Base-by-base conservation (phyloP, 306 rosid species). In the Macrotyloma uniflorum region DNA sequence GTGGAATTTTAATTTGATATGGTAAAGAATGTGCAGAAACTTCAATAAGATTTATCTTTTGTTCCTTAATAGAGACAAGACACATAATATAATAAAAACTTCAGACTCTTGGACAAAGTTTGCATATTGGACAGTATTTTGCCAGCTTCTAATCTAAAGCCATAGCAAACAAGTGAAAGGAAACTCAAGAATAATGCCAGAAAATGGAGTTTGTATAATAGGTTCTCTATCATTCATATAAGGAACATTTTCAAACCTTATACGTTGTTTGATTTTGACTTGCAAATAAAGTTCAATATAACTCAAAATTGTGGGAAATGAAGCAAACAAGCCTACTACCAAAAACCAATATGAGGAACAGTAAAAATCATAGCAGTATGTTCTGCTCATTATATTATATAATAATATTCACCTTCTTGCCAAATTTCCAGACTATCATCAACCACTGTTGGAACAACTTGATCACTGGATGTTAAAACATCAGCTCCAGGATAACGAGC, bases 401-500 rank as follows among this genome's bases (percentile, higher is more conserved):
- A 38, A 38, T 11, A 42, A 42, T 77, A 61, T 82, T 86, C 64
- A 92, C 98, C 98, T 91, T 86, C 91, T 66, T 86, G 85, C 97
- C 98, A 90, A 65, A 58, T 75, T 77, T 93, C 99, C 77, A 95
- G 83, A 40, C 94, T 88, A 82, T 95, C 99, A 88, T 95, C 99
- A 30, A 87, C 86, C 61, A 93, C 91, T 11, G 99, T 95, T 35
- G 98, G 99, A 67, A 85, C 35, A 83, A 95, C 96, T 88, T 90
- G 98, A 87, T 95, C 99, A 69, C 91, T 93, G 14, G 99, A 95
- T 80, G 98, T 93, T 85, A 95, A 87, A 86, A 93, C 94, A 85
- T 95, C 99, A 63, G 99, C 98, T 69, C 32, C 94, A 6, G 97
- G 98, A 83, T 85, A 91, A 35, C 91, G 97, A 77, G 97, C 91